phyloP scores from a whole-genome alignment of 805 yeast genomes.

The Candida andamanensis region DNA sequence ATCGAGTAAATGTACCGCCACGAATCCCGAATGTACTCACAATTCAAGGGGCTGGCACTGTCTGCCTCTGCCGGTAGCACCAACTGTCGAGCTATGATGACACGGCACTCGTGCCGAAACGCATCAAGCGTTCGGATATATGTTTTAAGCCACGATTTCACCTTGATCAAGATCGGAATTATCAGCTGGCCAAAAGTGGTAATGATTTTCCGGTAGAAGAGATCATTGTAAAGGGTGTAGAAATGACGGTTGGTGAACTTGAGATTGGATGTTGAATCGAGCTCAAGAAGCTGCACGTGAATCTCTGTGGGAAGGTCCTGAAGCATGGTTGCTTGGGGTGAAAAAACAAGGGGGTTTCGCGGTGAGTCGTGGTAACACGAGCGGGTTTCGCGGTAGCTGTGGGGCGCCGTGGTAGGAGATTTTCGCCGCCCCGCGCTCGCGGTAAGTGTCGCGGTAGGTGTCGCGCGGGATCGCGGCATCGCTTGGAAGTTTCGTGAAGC shows the following conservation, averaged over 20 bases:
- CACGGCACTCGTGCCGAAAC: slow-evolving; percentile 24
- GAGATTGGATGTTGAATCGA: slow-evolving; percentile 29
- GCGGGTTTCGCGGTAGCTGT: no score
- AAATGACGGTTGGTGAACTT: slow-evolving; percentile 37
- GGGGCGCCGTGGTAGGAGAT: no score
- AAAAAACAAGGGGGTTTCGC: no score
- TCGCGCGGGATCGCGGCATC: no score
- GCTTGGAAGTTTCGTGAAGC: no score
- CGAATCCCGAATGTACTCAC: slow-evolving; percentile 41
- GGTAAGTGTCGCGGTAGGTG: no score
- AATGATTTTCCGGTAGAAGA: slow-evolving; percentile 37
- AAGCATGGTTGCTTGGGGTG: slow-evolving; percentile 11
- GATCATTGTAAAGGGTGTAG: slow-evolving; percentile 46
- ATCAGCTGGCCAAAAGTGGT: slow-evolving; percentile 34
- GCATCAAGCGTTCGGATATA: slow-evolving; percentile 37
- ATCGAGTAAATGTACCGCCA: slow-evolving; percentile 53
- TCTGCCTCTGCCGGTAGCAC: slow-evolving; percentile 18
- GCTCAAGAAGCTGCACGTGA: slow-evolving; percentile 29
- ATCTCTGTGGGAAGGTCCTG: slow-evolving; percentile 39
- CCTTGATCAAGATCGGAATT: slow-evolving; percentile 23
- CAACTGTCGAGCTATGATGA: slow-evolving; percentile 21
- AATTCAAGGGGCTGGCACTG: slow-evolving; percentile 16
- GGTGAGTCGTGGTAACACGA: no score
- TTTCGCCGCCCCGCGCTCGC: no score
- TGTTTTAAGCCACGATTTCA: slow-evolving; percentile 33